A percentile compares a stretch with the other conserved stretches of the same genome.
phyloP scores from a whole-genome alignment of 805 yeast genomes.

The Wickerhamomyces chambardii region DNA sequence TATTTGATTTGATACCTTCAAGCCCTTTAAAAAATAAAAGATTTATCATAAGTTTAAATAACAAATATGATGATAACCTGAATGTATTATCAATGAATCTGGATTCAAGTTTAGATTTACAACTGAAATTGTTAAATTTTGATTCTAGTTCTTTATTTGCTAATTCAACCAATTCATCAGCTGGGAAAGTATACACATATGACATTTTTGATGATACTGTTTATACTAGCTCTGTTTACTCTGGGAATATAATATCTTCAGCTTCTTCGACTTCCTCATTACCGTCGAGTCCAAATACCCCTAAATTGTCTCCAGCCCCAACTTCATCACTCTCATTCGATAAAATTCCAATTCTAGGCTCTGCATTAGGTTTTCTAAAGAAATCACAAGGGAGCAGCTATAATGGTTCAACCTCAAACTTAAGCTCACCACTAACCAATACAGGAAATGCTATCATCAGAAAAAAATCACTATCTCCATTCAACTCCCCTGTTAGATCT shows the following conservation, averaged over 20 bases:
- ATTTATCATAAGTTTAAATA: slow-evolving; percentile 31
- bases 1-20: slow-evolving; percentile 13
- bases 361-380: slow-evolving; percentile 16
- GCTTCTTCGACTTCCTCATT: slow-evolving; percentile 11
- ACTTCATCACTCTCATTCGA: slow-evolving; percentile 7
- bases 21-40: slow-evolving; percentile 40
- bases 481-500: too few species aligned
- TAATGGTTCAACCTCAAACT: neutral
- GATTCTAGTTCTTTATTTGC: too few species aligned
- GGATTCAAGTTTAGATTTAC: neutral
- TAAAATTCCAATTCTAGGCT: slow-evolving; percentile 12
- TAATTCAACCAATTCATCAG: too few species aligned
- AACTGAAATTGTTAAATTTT: too few species aligned
- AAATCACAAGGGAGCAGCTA: too few species aligned
- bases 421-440: slow-evolving; percentile 3
- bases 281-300: too few species aligned
- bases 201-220: slow-evolving; percentile 62
- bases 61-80: neutral
- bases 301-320: too few species aligned
- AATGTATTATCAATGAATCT: neutral
- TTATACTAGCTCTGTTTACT: slow-evolving; percentile 22
- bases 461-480: too few species aligned
- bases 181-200: slow-evolving; percentile 35
- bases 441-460: neutral
- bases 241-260: neutral